Conservation (phyloP, 73 alveolate species). For the Paramecium tetraurelia region DNA sequence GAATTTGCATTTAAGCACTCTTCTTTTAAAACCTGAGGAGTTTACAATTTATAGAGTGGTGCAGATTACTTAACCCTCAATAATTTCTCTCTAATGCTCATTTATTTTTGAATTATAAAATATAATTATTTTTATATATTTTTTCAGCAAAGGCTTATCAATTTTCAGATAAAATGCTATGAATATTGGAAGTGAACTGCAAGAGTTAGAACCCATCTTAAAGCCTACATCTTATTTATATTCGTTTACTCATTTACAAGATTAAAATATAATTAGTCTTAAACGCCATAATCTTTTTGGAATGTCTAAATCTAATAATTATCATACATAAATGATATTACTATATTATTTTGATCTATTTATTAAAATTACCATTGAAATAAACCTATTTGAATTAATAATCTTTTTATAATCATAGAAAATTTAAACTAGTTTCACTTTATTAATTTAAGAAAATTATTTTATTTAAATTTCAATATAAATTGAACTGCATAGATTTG, state of each 20-base stretch:
- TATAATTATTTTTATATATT: background rate
- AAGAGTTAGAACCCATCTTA: background rate
- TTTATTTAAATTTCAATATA: too few species aligned
- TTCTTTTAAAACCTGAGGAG: background rate
- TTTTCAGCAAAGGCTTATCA: background rate
- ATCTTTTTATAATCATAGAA: too few species aligned
- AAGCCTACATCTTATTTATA: background rate
- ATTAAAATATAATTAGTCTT: background rate
- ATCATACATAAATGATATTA: background rate
- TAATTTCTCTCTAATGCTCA: conserved; percentile 13
- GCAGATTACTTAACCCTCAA: background rate
- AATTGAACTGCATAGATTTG: too few species aligned
- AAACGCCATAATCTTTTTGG: background rate
- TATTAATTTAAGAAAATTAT: too few species aligned
- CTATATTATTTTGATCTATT: too few species aligned
- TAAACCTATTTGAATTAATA: too few species aligned
- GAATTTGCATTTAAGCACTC: background rate
- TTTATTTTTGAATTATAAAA: background rate
- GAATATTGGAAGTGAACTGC: background rate
- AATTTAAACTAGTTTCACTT: too few species aligned
- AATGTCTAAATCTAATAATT: too few species aligned
- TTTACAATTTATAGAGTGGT: background rate
- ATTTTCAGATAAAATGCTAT: background rate
- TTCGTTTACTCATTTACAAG: background rate
- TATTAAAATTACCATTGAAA: too few species aligned